Conservation (phyloP, 768 basidiomycete species). For the Paxillus ammoniavirescens region DNA sequence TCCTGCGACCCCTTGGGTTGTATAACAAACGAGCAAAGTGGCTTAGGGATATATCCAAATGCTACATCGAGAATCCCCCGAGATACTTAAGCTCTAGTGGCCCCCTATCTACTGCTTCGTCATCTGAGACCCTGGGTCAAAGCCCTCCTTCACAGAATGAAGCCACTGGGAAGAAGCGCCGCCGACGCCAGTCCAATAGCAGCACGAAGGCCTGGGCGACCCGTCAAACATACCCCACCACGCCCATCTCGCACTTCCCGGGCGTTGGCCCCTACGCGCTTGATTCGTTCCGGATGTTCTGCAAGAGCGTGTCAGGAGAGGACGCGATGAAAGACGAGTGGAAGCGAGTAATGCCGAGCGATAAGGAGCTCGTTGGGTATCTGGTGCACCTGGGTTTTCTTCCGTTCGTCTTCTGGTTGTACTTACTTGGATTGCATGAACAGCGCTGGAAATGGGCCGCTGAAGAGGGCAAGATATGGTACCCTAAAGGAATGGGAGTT, state of each 20-base stretch:
- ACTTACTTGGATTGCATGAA: neutral
- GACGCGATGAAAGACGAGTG: slow-evolving; percentile 41
- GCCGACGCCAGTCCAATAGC: neutral
- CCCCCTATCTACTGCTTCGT: neutral
- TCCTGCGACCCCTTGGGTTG: slow-evolving; percentile 57
- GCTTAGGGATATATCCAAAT: slow-evolving; percentile 51
- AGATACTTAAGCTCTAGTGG: slow-evolving; percentile 10
- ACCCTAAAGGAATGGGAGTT: slow-evolving; percentile 31
- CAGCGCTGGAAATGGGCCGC: slow-evolving; percentile 78
- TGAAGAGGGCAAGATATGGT: slow-evolving; percentile 51
- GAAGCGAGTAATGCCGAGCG: slow-evolving; percentile 59
- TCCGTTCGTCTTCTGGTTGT: neutral
- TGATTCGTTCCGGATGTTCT: slow-evolving; percentile 77
- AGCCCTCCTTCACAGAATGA: neutral
- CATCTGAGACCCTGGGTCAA: neutral
- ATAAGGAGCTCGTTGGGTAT: slow-evolving; percentile 70
- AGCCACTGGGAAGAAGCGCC: neutral
- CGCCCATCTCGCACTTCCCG: slow-evolving; percentile 55
- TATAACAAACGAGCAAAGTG: slow-evolving; percentile 55
- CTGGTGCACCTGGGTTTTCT: slow-evolving; percentile 45
- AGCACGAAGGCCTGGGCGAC: neutral
- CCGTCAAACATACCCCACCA: slow-evolving; percentile 38
- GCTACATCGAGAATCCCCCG: slow-evolving; percentile 48
- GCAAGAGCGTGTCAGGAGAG: slow-evolving; percentile 15
- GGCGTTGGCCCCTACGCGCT: slow-evolving; percentile 71